Conservation (phyloP, 208 protist genomes). For the Crithidia acanthocephali region DNA sequence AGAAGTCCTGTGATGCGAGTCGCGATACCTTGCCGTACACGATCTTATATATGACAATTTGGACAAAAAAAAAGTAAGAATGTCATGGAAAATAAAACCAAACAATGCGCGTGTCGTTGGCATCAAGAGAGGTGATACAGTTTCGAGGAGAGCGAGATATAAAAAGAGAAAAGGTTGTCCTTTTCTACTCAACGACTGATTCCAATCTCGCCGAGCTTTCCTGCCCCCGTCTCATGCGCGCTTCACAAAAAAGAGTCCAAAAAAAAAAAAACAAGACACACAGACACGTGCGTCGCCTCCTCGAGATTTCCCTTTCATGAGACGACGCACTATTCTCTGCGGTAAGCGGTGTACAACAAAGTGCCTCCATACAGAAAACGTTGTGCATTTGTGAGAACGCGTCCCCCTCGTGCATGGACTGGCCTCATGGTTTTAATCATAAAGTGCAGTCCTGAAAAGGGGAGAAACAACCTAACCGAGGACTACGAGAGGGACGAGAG, state of each 20-base stretch:
- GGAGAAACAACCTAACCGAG: no score
- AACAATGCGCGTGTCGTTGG: neutral
- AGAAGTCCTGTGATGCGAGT: neutral
- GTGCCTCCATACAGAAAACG: neutral
- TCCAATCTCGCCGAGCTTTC: neutral
- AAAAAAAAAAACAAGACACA: neutral
- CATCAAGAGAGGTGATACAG: neutral
- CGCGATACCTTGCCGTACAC: neutral
- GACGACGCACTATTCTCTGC: neutral
- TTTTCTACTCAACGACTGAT: neutral
- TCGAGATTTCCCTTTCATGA: slow-evolving; percentile 1
- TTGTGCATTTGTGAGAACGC: neutral
- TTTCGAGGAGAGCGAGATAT: neutral
- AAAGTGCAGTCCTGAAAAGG: neutral
- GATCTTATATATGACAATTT: neutral
- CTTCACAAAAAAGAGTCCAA: neutral
- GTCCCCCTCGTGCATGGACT: neutral
- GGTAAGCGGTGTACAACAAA: slow-evolving; percentile 9
- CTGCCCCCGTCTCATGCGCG: neutral
- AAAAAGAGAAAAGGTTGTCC: neutral
- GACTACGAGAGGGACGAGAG: neutral
- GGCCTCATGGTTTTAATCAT: neutral
- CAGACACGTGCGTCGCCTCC: neutral
- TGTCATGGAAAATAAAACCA: neutral
- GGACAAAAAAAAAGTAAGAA: neutral